These are phyloP conservation scores for Cutaneotrichosporon sp. DNA, from an alignment of 1,284 basidiomycete genomes.

Conservation along the genomic window DNA sequence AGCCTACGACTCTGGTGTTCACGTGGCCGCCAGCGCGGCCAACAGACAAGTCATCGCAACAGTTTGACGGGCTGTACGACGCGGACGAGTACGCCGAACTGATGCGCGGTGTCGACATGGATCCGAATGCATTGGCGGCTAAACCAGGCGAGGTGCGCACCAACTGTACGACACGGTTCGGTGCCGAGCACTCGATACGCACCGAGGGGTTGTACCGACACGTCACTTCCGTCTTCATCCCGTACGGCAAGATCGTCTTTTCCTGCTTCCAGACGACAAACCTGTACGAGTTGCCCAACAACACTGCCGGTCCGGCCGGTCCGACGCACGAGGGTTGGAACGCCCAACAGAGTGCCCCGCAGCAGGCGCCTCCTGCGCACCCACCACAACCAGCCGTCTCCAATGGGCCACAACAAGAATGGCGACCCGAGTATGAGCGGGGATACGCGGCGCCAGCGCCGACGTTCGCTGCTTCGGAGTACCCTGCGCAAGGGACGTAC, in stretches of 20 bases:
- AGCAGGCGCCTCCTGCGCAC: not conserved
- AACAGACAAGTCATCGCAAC: constrained; percentile 20
- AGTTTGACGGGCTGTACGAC: constrained; percentile 62
- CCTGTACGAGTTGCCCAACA: constrained; percentile 54
- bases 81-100: constrained; percentile 80
- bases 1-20: constrained; percentile 56
- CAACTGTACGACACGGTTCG: constrained; percentile 88
- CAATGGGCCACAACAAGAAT: not conserved
- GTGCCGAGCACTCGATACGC: constrained; percentile 69
- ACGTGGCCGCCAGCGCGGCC: constrained; percentile 73
- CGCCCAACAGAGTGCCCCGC: too few relatives aligned
- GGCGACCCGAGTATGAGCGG: constrained; percentile 11
- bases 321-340: not conserved
- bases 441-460: not conserved
- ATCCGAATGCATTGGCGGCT: constrained; percentile 53
- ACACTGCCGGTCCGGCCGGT: not conserved
- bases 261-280: constrained; percentile 59
- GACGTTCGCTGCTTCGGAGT: not conserved
- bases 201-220: constrained; percentile 61
- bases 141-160: constrained; percentile 70
- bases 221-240: constrained; percentile 88
- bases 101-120: constrained; percentile 73
- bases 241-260: constrained; percentile 69
- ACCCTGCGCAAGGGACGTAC: not conserved
- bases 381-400: not conserved